Conservation (phyloP, 1,139 yeast genomes). For the Blastobotrys niveus region DNA sequence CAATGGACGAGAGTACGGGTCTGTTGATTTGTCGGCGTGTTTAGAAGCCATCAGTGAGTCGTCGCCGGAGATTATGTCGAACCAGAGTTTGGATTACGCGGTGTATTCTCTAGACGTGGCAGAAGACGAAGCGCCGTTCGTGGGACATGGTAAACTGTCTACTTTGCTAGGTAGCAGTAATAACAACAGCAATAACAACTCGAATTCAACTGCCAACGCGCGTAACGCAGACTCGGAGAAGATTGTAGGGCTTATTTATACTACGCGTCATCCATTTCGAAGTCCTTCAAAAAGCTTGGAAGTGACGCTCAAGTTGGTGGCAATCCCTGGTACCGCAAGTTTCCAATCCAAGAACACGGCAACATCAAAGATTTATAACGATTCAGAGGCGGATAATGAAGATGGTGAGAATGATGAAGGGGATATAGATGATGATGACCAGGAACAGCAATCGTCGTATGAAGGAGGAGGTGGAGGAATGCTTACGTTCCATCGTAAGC, state of each 20-base stretch:
- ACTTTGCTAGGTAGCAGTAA: constrained; percentile 19
- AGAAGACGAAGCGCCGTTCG: constrained; percentile 36
- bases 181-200: too few species aligned
- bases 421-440: neutral
- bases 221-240: constrained; percentile 17
- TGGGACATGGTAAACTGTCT: constrained; percentile 40
- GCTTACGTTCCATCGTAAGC: too few species aligned
- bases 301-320: constrained; percentile 23
- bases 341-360: neutral
- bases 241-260: constrained; percentile 23
- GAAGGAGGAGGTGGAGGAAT: neutral
- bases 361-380: neutral
- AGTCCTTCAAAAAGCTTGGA: constrained; percentile 22
- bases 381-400: neutral
- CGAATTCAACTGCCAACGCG: too few species aligned
- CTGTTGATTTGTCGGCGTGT: constrained; percentile 31
- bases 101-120: constrained; percentile 39
- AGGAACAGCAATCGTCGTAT: neutral
- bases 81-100: constrained; percentile 33
- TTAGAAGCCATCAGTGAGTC: constrained; percentile 31
- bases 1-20: constrained; percentile 30
- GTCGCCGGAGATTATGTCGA: constrained; percentile 36
- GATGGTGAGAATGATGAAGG: neutral
- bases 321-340: constrained; percentile 17
- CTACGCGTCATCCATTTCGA: constrained; percentile 19